A percentile compares a stretch with the other conserved stretches of the same genome.
phyloP scores from a whole-genome alignment of 139 green algal genomes.

The Coelastrella sp. region DNA sequence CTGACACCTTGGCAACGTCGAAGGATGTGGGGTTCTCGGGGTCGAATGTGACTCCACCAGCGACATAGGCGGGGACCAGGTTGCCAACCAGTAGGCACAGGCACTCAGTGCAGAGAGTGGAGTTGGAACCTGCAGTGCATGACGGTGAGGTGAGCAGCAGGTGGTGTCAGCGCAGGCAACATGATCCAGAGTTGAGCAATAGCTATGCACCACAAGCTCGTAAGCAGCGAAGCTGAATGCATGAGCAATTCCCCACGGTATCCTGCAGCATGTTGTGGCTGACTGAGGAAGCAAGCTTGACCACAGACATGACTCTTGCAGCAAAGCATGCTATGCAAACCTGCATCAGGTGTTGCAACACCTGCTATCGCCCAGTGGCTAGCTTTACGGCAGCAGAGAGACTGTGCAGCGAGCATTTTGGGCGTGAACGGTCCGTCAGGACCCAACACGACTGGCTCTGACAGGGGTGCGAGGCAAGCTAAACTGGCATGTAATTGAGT shows the following conservation, averaged over 20 bases:
- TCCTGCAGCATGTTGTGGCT: not conserved
- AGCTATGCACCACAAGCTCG: not conserved
- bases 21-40: not conserved
- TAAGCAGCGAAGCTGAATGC: not conserved
- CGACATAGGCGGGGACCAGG: slow-evolving; percentile 9
- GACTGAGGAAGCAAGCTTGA: too few relatives aligned
- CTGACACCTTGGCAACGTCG: not conserved
- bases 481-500: not conserved
- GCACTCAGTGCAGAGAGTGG: slow-evolving; percentile 28
- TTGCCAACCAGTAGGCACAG: slow-evolving; percentile 9
- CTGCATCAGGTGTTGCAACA: too few relatives aligned
- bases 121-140: not conserved
- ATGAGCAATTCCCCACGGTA: not conserved
- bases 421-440: too few relatives aligned
- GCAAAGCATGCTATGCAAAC: too few relatives aligned
- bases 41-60: slow-evolving; percentile 21
- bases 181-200: not conserved
- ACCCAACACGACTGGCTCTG: too few relatives aligned
- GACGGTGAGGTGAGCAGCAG: not conserved
- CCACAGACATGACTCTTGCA: too few relatives aligned
- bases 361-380: too few relatives aligned
- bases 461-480: too few relatives aligned
- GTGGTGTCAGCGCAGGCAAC: not conserved
- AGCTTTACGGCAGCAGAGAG: too few relatives aligned
- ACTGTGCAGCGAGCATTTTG: too few relatives aligned